phyloP scores from a whole-genome alignment of 805 yeast species.

The Metschnikowia arizonensis region DNA sequence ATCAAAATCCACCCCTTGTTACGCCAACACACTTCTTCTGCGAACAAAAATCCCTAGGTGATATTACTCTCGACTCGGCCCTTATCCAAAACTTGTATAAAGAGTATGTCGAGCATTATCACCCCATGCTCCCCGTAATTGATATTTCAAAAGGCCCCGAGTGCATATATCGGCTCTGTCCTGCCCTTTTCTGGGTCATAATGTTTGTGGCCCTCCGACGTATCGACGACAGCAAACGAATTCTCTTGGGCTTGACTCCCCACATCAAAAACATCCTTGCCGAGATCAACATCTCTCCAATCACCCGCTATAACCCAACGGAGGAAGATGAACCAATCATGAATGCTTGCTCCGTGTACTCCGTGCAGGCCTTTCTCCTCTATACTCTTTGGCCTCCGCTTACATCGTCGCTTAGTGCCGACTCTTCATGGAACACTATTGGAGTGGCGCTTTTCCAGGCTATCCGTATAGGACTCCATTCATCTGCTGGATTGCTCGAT shows the following conservation, averaged over 20 bases:
- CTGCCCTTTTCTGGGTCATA: slow-evolving; percentile 90
- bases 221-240: slow-evolving; percentile 31
- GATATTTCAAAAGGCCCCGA: slow-evolving; percentile 83
- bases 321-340: slow-evolving; percentile 77
- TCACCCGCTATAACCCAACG: slow-evolving; percentile 74
- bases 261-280: slow-evolving; percentile 73
- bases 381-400: slow-evolving; percentile 96
- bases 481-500: slow-evolving; percentile 32
- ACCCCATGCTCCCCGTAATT: slow-evolving; percentile 82
- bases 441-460: slow-evolving; percentile 94
- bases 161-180: slow-evolving; percentile 70
- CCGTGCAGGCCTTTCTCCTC: slow-evolving; percentile 87
- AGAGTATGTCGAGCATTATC: slow-evolving; percentile 76
- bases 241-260: slow-evolving; percentile 63
- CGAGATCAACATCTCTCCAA: slow-evolving; percentile 86
- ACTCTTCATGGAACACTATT: slow-evolving; percentile 91
- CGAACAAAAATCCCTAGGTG: slow-evolving; percentile 67
- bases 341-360: slow-evolving; percentile 86
- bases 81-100: slow-evolving; percentile 58
- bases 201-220: slow-evolving; percentile 81
- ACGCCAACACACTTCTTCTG: slow-evolving; percentile 43
- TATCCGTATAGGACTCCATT: slow-evolving; percentile 83
- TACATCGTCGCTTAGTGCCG: slow-evolving; percentile 91
- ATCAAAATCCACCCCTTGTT: neutral
- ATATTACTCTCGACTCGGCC: slow-evolving; percentile 55